Evolutionary conservation across 176 grass and related monocot species (phyloP).

Genomic region (Aegilops bicornis): DNA sequence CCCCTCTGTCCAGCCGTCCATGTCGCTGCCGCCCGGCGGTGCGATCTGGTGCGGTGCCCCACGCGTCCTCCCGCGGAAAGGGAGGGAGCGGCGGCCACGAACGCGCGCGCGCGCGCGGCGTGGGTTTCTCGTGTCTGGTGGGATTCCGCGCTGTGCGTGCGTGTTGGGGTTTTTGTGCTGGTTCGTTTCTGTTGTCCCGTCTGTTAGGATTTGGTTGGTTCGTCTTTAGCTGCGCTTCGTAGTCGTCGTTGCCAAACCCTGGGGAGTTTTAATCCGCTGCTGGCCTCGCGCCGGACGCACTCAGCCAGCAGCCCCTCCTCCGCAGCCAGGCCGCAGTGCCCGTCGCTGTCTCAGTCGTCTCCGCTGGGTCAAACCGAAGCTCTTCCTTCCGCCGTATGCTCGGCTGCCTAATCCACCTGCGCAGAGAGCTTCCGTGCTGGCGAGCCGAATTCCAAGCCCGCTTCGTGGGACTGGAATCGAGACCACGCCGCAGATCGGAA

Average conservation of each 20-base stretch:
- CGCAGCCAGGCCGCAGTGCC: background rate
- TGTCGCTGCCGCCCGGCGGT: background rate
- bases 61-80: background rate
- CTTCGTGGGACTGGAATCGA: background rate
- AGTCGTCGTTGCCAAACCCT: background rate
- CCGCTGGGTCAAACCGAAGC: constrained; percentile 3
- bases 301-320: background rate
- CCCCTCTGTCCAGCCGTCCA: background rate
- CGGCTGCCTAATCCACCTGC: constrained; percentile 37
- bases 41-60: constrained; percentile 17
- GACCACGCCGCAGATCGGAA: constrained; percentile 24
- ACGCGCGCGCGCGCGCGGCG: background rate
- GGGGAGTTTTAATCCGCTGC: constrained; percentile 16
- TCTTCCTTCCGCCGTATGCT: background rate
- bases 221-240: background rate
- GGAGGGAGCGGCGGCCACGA: background rate
- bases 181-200: background rate
- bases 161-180: background rate
- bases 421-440: background rate
- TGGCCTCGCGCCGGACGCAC: constrained; percentile 37
- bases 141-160: background rate
- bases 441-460: constrained; percentile 17
- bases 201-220: constrained; percentile 21
- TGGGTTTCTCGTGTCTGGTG: background rate
- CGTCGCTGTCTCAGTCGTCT: constrained; percentile 27